These are phyloP conservation scores for Suhomyces sp. DNA, from an alignment of 805 yeast species.

Conservation along the genomic window DNA sequence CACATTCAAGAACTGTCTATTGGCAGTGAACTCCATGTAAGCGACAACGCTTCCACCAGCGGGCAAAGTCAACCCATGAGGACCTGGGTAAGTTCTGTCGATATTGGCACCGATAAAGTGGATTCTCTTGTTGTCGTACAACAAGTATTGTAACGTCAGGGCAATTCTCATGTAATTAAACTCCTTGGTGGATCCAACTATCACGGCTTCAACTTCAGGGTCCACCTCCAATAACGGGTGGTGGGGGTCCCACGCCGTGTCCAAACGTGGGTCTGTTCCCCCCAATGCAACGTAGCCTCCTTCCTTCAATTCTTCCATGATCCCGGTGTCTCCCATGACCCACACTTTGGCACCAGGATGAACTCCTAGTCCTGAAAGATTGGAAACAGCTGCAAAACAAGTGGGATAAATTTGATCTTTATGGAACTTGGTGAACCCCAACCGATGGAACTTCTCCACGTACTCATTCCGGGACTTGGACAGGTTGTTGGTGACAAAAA, in stretches of 20 bases:
- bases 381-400: constrained; percentile 36
- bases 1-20: constrained; percentile 32
- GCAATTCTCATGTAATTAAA: constrained; percentile 39
- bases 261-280: constrained; percentile 30
- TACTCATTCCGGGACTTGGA: constrained; percentile 35
- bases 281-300: constrained; percentile 36
- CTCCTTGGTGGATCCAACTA: constrained; percentile 39
- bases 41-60: constrained; percentile 44
- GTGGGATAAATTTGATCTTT: constrained; percentile 36
- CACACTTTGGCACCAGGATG: constrained; percentile 35
- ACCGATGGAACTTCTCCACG: constrained; percentile 28
- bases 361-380: constrained; percentile 16
- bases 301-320: constrained; percentile 33
- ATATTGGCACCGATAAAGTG: constrained; percentile 43
- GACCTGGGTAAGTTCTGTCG: constrained; percentile 42
- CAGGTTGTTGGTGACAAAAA: constrained; percentile 41
- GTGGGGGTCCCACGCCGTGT: constrained; percentile 24
- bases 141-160: constrained; percentile 37
- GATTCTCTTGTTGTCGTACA: constrained; percentile 27
- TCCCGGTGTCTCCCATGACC: constrained; percentile 42
- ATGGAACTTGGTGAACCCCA: constrained; percentile 30
- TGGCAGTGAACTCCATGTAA: constrained; percentile 35
- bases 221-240: constrained; percentile 31
- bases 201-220: constrained; percentile 39
- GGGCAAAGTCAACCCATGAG: constrained; percentile 35